Evolutionary conservation across 1,284 basidiomycete genomes (phyloP).

Genomic region (Porodaedalea pini): DNA sequence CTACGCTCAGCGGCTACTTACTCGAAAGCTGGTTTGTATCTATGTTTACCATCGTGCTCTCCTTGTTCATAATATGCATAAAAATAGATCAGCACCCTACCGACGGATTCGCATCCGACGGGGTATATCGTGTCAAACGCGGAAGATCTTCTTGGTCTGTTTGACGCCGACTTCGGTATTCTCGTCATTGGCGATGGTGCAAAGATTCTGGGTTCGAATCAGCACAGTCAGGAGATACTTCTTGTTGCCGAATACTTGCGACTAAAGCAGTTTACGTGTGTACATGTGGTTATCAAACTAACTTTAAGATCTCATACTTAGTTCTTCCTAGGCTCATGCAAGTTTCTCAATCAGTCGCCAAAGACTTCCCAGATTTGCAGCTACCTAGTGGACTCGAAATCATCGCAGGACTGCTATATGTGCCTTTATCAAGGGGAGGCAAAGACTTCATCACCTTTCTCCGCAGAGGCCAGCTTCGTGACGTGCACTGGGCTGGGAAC

Average conservation of each 20-base stretch:
- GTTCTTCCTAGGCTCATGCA: slow-evolving; percentile 44
- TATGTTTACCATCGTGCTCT: neutral
- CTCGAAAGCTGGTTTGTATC: slow-evolving; percentile 64
- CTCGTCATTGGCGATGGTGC: slow-evolving; percentile 84
- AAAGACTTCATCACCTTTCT: slow-evolving; percentile 83
- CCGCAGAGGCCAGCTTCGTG: slow-evolving; percentile 69
- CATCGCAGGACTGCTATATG: slow-evolving; percentile 77
- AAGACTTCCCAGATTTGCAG: slow-evolving; percentile 76
- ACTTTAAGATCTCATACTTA: neutral
- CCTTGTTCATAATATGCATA: neutral
- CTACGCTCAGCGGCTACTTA: slow-evolving; percentile 76
- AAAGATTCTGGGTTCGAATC: slow-evolving; percentile 78
- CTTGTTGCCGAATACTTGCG: slow-evolving; percentile 85
- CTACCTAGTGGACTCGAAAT: slow-evolving; percentile 66
- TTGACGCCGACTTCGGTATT: slow-evolving; percentile 84
- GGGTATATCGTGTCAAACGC: slow-evolving; percentile 88
- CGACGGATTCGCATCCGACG: slow-evolving; percentile 69
- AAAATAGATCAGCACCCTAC: slow-evolving; percentile 70
- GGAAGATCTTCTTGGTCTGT: slow-evolving; percentile 77
- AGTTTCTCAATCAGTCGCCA: slow-evolving; percentile 65
- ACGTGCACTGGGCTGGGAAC: slow-evolving; percentile 82
- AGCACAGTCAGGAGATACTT: slow-evolving; percentile 82
- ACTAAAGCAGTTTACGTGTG: slow-evolving; percentile 68
- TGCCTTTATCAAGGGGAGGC: slow-evolving; percentile 70
- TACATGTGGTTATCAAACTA: slow-evolving; percentile 21